Evolutionary conservation across 495 filamentous ascomycete genomes (phyloP), one percentile per base, ranked within the genome.

Genomic region (Usnea hakonensis): DNA sequence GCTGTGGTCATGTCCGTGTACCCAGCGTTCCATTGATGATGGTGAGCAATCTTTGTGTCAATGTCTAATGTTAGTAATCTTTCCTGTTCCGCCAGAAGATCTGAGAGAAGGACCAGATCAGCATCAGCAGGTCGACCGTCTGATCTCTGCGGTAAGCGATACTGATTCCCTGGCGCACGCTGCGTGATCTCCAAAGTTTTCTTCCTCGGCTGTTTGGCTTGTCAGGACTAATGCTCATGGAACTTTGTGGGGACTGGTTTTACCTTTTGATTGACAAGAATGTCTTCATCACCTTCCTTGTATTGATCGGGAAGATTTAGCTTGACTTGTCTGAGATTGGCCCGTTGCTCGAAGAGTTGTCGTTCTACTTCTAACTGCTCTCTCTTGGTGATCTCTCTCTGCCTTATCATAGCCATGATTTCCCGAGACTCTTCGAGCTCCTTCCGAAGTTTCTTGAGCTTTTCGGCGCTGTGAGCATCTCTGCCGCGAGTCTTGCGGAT

Each of bases 381-480:
- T 60, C 82, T 83, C 67, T 90, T 89, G 58, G 86, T 81, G 43
- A 86, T 68, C 70, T 98, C 95, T 64, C 94, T 84, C 67, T 87
- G 83, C 57, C 84, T 83, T 57, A 94, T 85, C 70, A 90, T 77
- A 35, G 85, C 77, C 61, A 96, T 81, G 55, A 97, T 76, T 67
- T 91, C 83, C 38, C 91, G 86, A 57, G 88, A 90, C 64, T 93
- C 89, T 77, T 97, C 95, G 44, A 97, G 75, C 73, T 98, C 95
- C 71, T 87, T 91, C 64, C 94, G 85, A 66, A 98, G 78, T 68
- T 88, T 88, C 77, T 91, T 91, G 65, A 98, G 81, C 73, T 96
- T 97, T 69, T 98, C 94, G 57, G 87, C 89, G 67, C 90, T 92
- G 70, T 96, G 92, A 21, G 90, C 89, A 79, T 97, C 95, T 69